Evolutionary conservation across 2,329 filamentous ascomycete species (phyloP).

Genomic region (Aspergillus piperis): DNA sequence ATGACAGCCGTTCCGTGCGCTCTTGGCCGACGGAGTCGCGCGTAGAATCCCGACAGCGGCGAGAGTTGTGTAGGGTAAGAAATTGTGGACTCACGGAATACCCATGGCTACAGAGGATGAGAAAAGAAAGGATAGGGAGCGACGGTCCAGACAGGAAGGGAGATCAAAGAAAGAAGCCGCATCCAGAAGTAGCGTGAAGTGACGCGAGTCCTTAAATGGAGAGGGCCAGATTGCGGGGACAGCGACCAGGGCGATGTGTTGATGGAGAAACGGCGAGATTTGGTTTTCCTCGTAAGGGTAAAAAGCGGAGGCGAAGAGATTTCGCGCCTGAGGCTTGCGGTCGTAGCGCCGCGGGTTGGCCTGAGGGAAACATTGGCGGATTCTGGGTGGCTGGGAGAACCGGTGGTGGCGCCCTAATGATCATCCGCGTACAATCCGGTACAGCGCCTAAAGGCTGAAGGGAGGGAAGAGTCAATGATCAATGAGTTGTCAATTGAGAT

Average conservation of each 20-base stretch:
- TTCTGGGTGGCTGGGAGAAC: slow-evolving; percentile 1
- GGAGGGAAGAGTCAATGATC: not conserved
- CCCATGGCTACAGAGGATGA: slow-evolving; percentile 35
- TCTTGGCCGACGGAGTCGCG: slow-evolving; percentile 17
- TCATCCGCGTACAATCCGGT: slow-evolving; percentile 18
- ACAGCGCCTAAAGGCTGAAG: not conserved
- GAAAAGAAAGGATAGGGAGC: slow-evolving; percentile 4
- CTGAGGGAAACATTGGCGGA: not conserved
- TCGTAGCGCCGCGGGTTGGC: slow-evolving; percentile 1
- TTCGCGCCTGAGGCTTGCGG: slow-evolving; percentile 24
- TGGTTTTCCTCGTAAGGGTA: slow-evolving; percentile 26
- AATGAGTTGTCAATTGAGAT: not conserved
- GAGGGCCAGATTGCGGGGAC: slow-evolving; percentile 20
- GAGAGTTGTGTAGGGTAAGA: slow-evolving; percentile 5
- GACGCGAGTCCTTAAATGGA: slow-evolving; percentile 18
- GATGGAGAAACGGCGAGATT: slow-evolving; percentile 30
- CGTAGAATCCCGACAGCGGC: slow-evolving; percentile 14
- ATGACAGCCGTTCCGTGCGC: slow-evolving; percentile 14
- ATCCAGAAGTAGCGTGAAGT: slow-evolving; percentile 10
- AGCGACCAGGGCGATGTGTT: slow-evolving; percentile 19
- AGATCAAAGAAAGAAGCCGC: slow-evolving; percentile 7
- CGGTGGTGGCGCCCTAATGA: not conserved
- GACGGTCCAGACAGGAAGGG: slow-evolving; percentile 11
- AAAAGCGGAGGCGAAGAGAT: slow-evolving; percentile 24
- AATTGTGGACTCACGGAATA: slow-evolving; percentile 39